Evolutionary conservation across 768 basidiomycete genomes (phyloP).

Genomic region (Pseudohyphozyma bogoriensis): DNA sequence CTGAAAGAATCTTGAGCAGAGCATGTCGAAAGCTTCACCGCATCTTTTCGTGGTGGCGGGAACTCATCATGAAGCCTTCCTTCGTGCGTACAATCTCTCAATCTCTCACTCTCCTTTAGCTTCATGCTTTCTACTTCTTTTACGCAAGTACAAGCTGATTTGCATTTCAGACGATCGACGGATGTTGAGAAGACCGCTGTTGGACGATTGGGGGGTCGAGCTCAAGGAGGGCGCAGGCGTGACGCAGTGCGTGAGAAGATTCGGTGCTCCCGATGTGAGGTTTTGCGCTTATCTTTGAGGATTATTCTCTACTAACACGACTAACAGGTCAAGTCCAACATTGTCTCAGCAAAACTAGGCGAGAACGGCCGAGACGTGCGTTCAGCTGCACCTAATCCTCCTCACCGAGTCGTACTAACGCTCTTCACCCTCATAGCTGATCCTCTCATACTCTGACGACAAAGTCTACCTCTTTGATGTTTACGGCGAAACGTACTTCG

Average conservation of each 20-base stretch:
- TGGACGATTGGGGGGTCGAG: constrained; percentile 21
- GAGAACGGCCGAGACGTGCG: constrained; percentile 17
- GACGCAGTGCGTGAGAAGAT: constrained; percentile 33
- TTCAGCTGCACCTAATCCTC: neutral
- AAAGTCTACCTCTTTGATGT: constrained; percentile 30
- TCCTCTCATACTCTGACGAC: constrained; percentile 22
- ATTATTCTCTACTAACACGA: neutral
- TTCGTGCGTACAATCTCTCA: constrained; percentile 16
- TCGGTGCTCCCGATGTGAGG: constrained; percentile 18
- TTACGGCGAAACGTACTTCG: constrained; percentile 1
- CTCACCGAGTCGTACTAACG: too few relatives aligned
- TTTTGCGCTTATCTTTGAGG: neutral
- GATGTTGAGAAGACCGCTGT: constrained; percentile 19
- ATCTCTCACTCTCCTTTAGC: neutral
- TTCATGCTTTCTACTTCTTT: neutral
- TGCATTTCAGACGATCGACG: constrained; percentile 27
- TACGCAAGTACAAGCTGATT: neutral
- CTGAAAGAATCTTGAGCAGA: too few relatives aligned
- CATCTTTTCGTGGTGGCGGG: constrained; percentile 32
- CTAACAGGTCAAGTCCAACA: constrained; percentile 7
- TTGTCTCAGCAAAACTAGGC: constrained; percentile 29
- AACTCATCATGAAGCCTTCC: constrained; percentile 24
- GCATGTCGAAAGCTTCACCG: constrained; percentile 21
- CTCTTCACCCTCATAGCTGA: neutral
- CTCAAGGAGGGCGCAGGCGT: neutral